A percentile compares a stretch with the other conserved stretches of the same genome.
Conservation (phyloP, 306 rosid genomes). For the Datisca glomerata region DNA sequence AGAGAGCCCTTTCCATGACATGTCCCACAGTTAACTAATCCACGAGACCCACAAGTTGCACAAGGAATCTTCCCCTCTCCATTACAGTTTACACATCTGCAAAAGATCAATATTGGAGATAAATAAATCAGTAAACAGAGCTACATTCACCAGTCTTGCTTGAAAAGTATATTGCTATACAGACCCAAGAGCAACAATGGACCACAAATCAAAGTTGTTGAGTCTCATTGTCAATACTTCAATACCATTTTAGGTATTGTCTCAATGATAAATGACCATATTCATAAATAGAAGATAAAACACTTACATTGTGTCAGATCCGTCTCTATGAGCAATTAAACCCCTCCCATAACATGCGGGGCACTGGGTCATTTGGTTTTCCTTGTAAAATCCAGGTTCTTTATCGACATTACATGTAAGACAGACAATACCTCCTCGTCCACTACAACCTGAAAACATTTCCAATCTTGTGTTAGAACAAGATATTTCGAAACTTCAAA, state of each 20-base stretch:
- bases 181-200: too few species aligned
- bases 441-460: slow-evolving; percentile 56
- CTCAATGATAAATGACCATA: too few species aligned
- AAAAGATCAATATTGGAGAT: slow-evolving; percentile 9
- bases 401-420: slow-evolving; percentile 49
- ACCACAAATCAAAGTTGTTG: too few species aligned
- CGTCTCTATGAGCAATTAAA: slow-evolving; percentile 91
- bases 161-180: too few species aligned
- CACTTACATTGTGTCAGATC: slow-evolving; percentile 79
- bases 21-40: slow-evolving; percentile 50
- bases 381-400: slow-evolving; percentile 76
- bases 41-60: slow-evolving; percentile 73
- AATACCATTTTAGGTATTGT: too few species aligned
- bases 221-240: too few species aligned
- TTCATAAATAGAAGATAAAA: too few species aligned
- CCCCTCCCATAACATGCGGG: slow-evolving; percentile 84
- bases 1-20: slow-evolving; percentile 77
- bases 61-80: slow-evolving; percentile 84
- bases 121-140: not conserved
- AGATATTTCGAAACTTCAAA: not conserved
- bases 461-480: slow-evolving; percentile 9
- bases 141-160: too few species aligned
- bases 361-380: slow-evolving; percentile 68
- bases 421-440: slow-evolving; percentile 58
- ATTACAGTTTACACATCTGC: slow-evolving; percentile 81